A percentile compares a stretch with the other conserved stretches of the same genome.
phyloP scores from a whole-genome alignment of 192 early-diverging fungal genomes.

The Lobulomyces angularis region DNA sequence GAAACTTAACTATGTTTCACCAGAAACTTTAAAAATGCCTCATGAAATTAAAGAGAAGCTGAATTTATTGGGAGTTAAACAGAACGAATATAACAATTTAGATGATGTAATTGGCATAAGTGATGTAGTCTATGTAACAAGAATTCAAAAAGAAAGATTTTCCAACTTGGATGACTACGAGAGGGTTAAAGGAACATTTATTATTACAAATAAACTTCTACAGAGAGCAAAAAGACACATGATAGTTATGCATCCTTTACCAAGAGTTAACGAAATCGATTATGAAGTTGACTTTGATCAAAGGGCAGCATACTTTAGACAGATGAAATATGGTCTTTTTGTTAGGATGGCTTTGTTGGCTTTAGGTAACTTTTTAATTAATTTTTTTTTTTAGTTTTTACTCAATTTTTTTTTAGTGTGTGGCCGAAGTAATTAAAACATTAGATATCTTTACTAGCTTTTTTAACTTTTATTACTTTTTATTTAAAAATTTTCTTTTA shows the following conservation, averaged over 20 bases:
- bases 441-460: no score
- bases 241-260: conserved; percentile 98
- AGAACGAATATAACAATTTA: conserved; percentile 57
- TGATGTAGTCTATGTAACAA: conserved; percentile 94
- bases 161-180: conserved; percentile 64
- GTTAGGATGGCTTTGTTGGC: conserved; percentile 96
- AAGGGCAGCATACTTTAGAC: conserved; percentile 94
- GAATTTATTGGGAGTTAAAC: conserved; percentile 28
- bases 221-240: conserved; percentile 83
- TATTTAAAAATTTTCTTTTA: no score
- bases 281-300: conserved; percentile 97
- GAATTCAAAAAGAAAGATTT: conserved; percentile 95
- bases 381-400: no score
- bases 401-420: no score
- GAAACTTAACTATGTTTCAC: conserved; percentile 86
- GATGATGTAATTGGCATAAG: conserved; percentile 69
- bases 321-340: conserved; percentile 96
- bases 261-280: conserved; percentile 87
- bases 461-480: no score
- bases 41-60: conserved; percentile 52
- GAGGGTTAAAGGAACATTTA: conserved; percentile 55
- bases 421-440: no score
- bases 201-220: conserved; percentile 80
- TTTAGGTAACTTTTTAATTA: no score
- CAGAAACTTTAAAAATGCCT: conserved; percentile 71